Evolutionary conservation across 2,329 filamentous ascomycete species (phyloP).

Genomic region (Microsporum audouinii): DNA sequence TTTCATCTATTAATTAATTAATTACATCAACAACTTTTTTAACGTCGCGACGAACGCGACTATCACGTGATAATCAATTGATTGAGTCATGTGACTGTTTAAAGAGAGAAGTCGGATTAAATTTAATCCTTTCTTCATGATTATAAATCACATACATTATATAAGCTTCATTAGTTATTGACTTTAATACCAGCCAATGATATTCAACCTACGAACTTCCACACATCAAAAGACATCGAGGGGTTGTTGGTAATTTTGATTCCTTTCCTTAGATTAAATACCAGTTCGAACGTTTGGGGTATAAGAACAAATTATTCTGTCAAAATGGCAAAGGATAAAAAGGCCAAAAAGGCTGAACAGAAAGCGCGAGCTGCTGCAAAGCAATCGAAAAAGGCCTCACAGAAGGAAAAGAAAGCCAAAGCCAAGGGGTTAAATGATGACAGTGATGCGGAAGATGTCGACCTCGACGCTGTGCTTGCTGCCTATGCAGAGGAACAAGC

Average conservation of each 20-base stretch:
- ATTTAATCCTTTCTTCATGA: neutral
- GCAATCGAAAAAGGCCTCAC: slow-evolving; percentile 68
- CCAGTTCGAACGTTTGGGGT: neutral
- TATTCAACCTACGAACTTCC: neutral
- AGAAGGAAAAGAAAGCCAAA: slow-evolving; percentile 70
- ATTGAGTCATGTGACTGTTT: neutral
- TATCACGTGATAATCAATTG: neutral
- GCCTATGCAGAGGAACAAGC: slow-evolving; percentile 90
- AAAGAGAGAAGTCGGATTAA: neutral
- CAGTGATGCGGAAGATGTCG: slow-evolving; percentile 82
- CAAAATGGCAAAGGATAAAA: slow-evolving; percentile 46
- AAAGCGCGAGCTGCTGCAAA: slow-evolving; percentile 54
- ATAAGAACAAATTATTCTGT: neutral
- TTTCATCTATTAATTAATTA: neutral
- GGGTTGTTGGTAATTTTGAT: neutral
- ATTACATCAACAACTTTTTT: neutral
- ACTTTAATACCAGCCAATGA: neutral
- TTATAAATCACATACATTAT: neutral
- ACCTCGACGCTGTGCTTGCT: slow-evolving; percentile 84
- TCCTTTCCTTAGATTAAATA: neutral
- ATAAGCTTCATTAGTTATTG: neutral
- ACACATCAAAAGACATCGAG: neutral
- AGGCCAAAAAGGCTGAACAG: slow-evolving; percentile 45
- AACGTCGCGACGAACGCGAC: neutral
- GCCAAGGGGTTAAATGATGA: slow-evolving; percentile 56